Evolutionary conservation across 2,329 filamentous ascomycete genomes (phyloP), one percentile per base, ranked within the genome.

Genomic region (Aspergillus luchuensis): DNA sequence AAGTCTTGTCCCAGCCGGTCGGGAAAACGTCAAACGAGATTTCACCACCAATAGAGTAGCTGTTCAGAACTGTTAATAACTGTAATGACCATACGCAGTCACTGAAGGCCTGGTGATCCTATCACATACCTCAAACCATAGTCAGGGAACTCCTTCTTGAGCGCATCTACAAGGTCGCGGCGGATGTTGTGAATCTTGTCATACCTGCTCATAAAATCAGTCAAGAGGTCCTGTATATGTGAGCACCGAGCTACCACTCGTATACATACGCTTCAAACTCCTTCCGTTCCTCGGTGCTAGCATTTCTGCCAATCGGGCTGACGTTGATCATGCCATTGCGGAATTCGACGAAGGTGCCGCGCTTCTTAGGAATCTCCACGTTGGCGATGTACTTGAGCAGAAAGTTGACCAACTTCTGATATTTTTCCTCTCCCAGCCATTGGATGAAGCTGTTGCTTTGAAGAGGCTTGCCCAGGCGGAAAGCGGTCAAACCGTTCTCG

Each of bases 21-120:
- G 95, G 95, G 85, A 99, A 99, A 71, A 98, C 91, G 75, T 99
- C 95, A 78, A 99, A 99, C 62, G 93, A 97, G 79, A 99, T 97
- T 76, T 97, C 92, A 56, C 95, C 95, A 69, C 95, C 95, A 71
- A 99, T 96, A 65, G 92, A 94, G 83, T 90, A 97, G 45, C 91
- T 93, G 63, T 64, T 53, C 41, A 45, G 39, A 7, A 47, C 2
- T 54, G 62, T 61, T 33, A 41, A 33, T 39, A 60, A 30, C 4
- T 38, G 55, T 8, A 50, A 45, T 25, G 10, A 17, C 30, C 10
- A 11, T 23, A 8, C 3, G 25, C 21, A 25, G 8, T n/a, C 4
- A 21, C 39, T 7, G 1, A 4, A 15, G 39, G 11, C n/a, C 15
- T 30, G 5, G n/a, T 39, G 21, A 13, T 41, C 39, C 6, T 25